phyloP scores from a whole-genome alignment of 177 flowering plant species.

The Vitis hybrid region DNA sequence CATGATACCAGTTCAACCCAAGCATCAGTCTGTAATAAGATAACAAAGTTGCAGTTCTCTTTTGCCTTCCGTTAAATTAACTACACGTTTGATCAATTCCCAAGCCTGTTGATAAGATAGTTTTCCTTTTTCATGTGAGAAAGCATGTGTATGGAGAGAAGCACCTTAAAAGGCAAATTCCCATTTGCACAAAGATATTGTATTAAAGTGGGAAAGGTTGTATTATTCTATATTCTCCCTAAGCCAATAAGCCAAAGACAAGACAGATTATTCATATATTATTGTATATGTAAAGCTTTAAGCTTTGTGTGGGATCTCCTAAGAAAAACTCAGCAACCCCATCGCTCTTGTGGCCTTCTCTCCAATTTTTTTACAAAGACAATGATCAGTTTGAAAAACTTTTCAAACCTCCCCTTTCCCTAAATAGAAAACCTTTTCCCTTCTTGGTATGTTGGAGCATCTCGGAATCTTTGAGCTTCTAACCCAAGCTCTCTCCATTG shows the following conservation, averaged over 20 bases:
- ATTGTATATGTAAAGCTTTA: neutral
- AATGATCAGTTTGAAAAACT: neutral
- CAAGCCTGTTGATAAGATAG: slow-evolving; percentile 28
- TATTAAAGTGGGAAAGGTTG: slow-evolving; percentile 20
- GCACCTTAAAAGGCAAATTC: slow-evolving; percentile 42
- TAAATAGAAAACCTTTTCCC: slow-evolving; percentile 3
- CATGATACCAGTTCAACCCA: neutral
- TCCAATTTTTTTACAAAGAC: neutral
- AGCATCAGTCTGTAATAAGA: no score
- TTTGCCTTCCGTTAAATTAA: neutral
- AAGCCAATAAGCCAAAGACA: slow-evolving; percentile 26
- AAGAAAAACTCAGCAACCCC: neutral
- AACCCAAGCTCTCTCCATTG: slow-evolving; percentile 7
- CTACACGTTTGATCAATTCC: slow-evolving; percentile 8
- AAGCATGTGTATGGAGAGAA: slow-evolving; percentile 22
- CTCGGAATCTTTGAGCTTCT: slow-evolving; percentile 14
- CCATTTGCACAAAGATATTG: slow-evolving; percentile 45
- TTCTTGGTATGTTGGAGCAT: slow-evolving; percentile 1
- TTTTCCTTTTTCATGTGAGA: slow-evolving; percentile 7
- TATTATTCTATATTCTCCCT: slow-evolving; percentile 33
- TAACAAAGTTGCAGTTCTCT: no score
- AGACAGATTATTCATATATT: slow-evolving; percentile 18
- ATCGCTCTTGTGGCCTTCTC: neutral
- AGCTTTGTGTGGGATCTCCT: neutral
- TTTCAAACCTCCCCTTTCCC: slow-evolving; percentile 14